Conservation (phyloP, 768 basidiomycete species). For the Naganishia kalamii region DNA sequence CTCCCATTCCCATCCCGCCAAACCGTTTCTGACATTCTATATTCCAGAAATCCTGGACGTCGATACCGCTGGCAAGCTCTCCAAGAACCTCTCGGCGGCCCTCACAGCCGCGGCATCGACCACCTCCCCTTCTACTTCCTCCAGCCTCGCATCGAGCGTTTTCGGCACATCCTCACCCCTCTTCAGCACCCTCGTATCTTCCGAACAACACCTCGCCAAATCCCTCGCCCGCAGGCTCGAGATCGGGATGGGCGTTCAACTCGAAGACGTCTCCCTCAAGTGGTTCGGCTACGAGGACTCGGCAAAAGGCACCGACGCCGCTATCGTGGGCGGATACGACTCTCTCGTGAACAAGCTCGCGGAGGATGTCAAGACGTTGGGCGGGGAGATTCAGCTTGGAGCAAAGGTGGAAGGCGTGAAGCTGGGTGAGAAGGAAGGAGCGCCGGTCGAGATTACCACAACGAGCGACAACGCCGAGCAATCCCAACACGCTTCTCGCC, state of each 20-base stretch:
- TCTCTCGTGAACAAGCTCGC: conserved; percentile 33
- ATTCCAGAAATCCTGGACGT: not conserved
- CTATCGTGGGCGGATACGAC: conserved; percentile 43
- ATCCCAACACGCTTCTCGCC: not conserved
- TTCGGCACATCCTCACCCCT: conserved; percentile 32
- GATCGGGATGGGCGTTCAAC: conserved; percentile 38
- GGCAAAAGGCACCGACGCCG: conserved; percentile 43
- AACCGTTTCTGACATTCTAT: not conserved
- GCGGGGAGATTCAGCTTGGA: conserved; percentile 30
- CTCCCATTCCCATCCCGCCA: not conserved
- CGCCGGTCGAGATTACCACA: conserved; percentile 21
- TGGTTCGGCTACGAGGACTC: conserved; percentile 44
- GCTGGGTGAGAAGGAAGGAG: not conserved
- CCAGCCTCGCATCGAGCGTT: conserved; percentile 35
- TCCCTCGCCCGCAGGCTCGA: conserved; percentile 39
- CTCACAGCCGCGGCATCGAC: conserved; percentile 35
- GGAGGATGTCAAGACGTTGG: conserved; percentile 22
- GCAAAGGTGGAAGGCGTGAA: conserved; percentile 25
- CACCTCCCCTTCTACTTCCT: conserved; percentile 31
- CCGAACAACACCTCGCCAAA: conserved; percentile 27
- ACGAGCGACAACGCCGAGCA: conserved; percentile 20
- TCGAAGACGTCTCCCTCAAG: conserved; percentile 37
- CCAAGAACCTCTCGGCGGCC: conserved; percentile 11
- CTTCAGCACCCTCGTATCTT: conserved; percentile 26
- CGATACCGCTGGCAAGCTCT: not conserved